Conservation (phyloP, 805 yeast genomes). For the Phaffomyces thermotolerans region DNA sequence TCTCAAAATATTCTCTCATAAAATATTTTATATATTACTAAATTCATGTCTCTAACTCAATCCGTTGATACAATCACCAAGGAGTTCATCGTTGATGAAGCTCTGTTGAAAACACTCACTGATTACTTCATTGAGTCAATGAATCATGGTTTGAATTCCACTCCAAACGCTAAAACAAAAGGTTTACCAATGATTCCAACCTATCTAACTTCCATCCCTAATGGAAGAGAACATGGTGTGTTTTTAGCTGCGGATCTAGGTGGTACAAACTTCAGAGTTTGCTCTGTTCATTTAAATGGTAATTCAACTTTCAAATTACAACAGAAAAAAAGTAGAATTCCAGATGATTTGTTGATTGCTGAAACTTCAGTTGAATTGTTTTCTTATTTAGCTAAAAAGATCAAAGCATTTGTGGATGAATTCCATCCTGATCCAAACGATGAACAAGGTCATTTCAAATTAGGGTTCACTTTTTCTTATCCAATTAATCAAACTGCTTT, state of each 20-base stretch:
- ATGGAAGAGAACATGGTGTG: constrained; percentile 78
- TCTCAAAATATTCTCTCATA: too few relatives aligned
- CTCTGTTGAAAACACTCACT: constrained; percentile 22
- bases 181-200: constrained; percentile 92
- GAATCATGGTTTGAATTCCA: constrained; percentile 44
- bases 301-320: constrained; percentile 70
- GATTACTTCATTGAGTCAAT: constrained; percentile 53
- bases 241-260: constrained; percentile 91
- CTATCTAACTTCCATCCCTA: constrained; percentile 77
- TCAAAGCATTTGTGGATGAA: constrained; percentile 54
- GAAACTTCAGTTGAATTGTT: constrained; percentile 61
- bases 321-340: constrained; percentile 75
- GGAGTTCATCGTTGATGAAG: constrained; percentile 17
- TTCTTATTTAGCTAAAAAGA: constrained; percentile 64
- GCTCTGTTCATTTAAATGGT: constrained; percentile 74
- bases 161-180: constrained; percentile 30
- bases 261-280: constrained; percentile 93
- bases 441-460: constrained; percentile 37
- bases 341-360: constrained; percentile 64
- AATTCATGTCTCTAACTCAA: constrained; percentile 1
- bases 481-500: constrained; percentile 85
- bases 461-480: constrained; percentile 93
- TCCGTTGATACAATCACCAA: constrained; percentile 15
- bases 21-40: too few relatives aligned
- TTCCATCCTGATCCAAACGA: constrained; percentile 44